Evolutionary conservation across 2,329 filamentous ascomycete species (phyloP), one percentile per base, ranked within the genome.

Genomic region (Catunica adiposa): DNA sequence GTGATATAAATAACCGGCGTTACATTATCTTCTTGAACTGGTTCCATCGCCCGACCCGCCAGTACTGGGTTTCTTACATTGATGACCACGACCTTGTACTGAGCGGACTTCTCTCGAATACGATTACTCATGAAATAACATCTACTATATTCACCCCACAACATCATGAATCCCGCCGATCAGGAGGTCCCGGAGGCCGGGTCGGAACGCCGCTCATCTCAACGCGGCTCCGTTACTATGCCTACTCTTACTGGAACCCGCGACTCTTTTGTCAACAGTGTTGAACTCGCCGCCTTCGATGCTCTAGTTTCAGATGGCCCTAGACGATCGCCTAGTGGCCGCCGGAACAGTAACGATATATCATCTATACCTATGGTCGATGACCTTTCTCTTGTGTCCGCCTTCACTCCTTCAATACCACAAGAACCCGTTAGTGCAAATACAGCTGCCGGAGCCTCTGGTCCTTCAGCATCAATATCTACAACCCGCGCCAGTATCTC

Each of bases 221-320:
- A 54, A 25, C 54, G 38, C n/a, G 44, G 50, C 23, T 59, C 57
- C 11, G 38, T 37, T 40, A 26, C 29, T 44, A 47, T 56, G 22
- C 53, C 57, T 7, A 54, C 48, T 17, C 46, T 48, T n/a, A 31
- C 25, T 26, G 14, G 29, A 8, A 51, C 46, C n/a, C 57, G 22
- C 7, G 54, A 56, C 26, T 48, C 57, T 14, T 42, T 54, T 3
- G 5, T 25, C 6, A 14, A 15, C 4, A 22, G 52, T 8, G 44
- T 23, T 15, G 54, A 56, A 48, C 47, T 51, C 22, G 54, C 57
- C 25, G 57, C 44, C n/a, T 58, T 58, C 17, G 54, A 58, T 3
- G 57, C 57, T 31, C 54, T 59, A n/a, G 52, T 52, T 17, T 54
- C 57, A n/a, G 57, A 59, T 22, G 57, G 54, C n/a, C 51, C 48